Evolutionary conservation across 768 basidiomycete genomes (phyloP), one percentile per base, ranked within the genome.

Genomic region (Imleria badia): DNA sequence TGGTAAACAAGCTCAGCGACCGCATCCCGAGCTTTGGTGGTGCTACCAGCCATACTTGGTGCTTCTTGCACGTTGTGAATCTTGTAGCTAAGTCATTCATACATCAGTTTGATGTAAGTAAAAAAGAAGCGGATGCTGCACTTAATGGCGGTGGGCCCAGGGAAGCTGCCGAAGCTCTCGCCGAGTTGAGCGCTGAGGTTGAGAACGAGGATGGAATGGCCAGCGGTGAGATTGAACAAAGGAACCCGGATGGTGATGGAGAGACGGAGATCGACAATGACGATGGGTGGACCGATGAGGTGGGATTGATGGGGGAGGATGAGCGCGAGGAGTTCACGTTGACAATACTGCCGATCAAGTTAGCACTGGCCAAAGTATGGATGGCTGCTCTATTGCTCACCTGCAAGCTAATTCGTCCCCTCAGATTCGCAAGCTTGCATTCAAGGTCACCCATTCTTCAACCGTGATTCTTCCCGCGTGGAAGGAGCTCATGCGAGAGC

Each of bases 361-460:
- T 66, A 20, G 55, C 71, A 6, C 54, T 77, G 1, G 59, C 66
- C 0, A 78, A 45, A 20, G 34, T 23, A 23, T 6, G 2, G 15
- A n/a, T 17, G 13, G 15, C 2, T 33, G 19, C 38, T 39, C 19
- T 2, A 34, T 9, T 31, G 17, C 45, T 47, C 22, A 47, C 45
- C 22, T 47, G 22, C 8, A 17, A 9, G 31, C 46, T 47, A 11
- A 47, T 41, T 15, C 4, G 5, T 41, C 4, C 9, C 4, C 6
- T 3, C 26, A 78, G 69, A 70, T 76, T 39, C 40, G 54, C 11
- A 61, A 59, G n/a, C n/a, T n/a, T n/a, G n/a, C n/a, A n/a, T n/a
- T n/a, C n/a, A n/a, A n/a, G n/a, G 14, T 35, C 1, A 35, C 19
- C 61, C 7, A 64, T 45, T 71, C 59, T 0, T 51, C 56, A 0